phyloP scores from a whole-genome alignment of 441 rosid species.

The Corymbia calophylla region DNA sequence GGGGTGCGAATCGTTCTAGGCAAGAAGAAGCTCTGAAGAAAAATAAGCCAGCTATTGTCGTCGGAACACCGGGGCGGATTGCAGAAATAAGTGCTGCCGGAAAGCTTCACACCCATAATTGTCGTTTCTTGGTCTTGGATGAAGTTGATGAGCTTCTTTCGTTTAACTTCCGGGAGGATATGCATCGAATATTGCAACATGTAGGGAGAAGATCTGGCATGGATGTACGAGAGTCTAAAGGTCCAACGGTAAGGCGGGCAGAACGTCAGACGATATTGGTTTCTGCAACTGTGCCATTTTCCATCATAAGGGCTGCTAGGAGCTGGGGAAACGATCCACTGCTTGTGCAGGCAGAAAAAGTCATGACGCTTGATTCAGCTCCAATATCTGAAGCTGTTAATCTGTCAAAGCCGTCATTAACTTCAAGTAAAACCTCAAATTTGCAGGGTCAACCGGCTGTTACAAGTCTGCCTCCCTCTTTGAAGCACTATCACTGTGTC shows the following conservation, averaged over 20 bases:
- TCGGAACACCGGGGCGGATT: constrained; percentile 89
- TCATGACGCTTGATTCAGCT: constrained; percentile 48
- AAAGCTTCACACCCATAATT: constrained; percentile 78
- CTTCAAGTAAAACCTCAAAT: constrained; percentile 26
- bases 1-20: constrained; percentile 89
- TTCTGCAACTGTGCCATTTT: constrained; percentile 88
- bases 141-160: constrained; percentile 90
- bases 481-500: constrained; percentile 68
- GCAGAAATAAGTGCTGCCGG: constrained; percentile 92
- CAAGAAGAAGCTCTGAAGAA: constrained; percentile 96
- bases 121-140: constrained; percentile 79
- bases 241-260: constrained; percentile 19
- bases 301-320: constrained; percentile 79
- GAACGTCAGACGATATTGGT: constrained; percentile 68
- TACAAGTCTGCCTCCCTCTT: constrained; percentile 73
- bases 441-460: constrained; percentile 42
- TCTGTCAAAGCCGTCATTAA: constrained; percentile 18
- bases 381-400: constrained; percentile 40
- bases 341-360: constrained; percentile 69
- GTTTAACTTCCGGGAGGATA: constrained; percentile 78
- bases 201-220: constrained; percentile 71
- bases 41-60: constrained; percentile 78
- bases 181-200: constrained; percentile 80
- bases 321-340: constrained; percentile 77
- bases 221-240: constrained; percentile 23